These are phyloP conservation scores for Pisolithus orientalis DNA, from an alignment of 768 basidiomycete species.

Conservation along the genomic window DNA sequence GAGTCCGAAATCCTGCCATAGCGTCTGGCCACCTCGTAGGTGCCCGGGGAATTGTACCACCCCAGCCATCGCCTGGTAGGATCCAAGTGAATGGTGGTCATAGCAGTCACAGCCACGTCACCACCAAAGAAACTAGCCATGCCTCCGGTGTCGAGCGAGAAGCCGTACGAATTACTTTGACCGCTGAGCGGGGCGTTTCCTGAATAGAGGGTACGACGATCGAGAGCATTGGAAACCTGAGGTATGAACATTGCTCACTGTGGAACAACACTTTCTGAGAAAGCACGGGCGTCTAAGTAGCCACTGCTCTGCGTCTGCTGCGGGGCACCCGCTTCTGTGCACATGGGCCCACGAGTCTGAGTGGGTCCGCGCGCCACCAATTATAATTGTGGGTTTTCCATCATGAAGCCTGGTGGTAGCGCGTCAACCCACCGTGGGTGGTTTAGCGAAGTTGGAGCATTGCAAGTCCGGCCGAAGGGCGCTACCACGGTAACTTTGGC, in stretches of 20 bases:
- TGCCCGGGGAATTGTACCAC: constrained; percentile 21
- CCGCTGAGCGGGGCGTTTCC: neutral
- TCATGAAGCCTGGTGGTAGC: no score
- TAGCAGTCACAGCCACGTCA: constrained; percentile 19
- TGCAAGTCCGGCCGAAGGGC: no score
- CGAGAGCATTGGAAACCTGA: neutral
- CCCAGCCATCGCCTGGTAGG: constrained; percentile 16
- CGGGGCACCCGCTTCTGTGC: no score
- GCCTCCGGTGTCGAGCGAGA: constrained; percentile 11
- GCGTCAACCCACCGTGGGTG: no score
- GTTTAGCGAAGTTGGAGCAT: no score
- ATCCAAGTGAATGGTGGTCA: constrained; percentile 15
- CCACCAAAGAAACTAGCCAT: constrained; percentile 20
- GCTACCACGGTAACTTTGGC: no score
- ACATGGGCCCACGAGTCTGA: no score
- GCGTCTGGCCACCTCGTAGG: constrained; percentile 16
- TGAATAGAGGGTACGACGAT: neutral
- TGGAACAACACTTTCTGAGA: no score
- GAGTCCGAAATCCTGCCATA: constrained; percentile 9
- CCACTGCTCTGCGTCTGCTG: no score
- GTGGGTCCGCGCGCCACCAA: no score
- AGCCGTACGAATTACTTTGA: neutral
- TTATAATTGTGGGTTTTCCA: no score
- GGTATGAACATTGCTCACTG: neutral
- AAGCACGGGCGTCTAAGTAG: no score